These are phyloP conservation scores for Tardiomyces digboiensis DNA, from an alignment of 1,139 yeast species.

Conservation along the genomic window DNA sequence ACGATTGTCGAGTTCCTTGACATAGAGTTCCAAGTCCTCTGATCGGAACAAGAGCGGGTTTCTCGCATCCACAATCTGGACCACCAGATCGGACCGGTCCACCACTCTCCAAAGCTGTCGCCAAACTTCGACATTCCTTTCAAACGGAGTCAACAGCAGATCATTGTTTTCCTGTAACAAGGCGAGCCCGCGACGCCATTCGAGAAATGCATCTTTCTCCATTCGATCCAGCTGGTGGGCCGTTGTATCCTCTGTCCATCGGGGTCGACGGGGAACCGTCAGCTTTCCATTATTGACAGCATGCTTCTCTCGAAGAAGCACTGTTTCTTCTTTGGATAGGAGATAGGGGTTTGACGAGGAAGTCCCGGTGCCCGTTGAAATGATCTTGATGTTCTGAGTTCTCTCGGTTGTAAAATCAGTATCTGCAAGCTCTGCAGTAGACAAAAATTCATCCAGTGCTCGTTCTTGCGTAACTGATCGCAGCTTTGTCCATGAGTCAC, in stretches of 20 bases:
- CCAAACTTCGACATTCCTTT: conserved; percentile 97
- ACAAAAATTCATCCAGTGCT: conserved; percentile 87
- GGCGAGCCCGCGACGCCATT: conserved; percentile 91
- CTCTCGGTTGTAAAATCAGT: conserved; percentile 94
- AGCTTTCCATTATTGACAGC: conserved; percentile 67
- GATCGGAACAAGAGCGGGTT: conserved; percentile 89
- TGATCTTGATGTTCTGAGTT: conserved; percentile 73
- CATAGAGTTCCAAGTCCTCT: conserved; percentile 79
- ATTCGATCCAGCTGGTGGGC: conserved; percentile 72
- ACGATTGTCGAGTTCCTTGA: conserved; percentile 54
- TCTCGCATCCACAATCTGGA: conserved; percentile 97
- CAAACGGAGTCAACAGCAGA: conserved; percentile 88
- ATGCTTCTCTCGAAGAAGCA: conserved; percentile 53
- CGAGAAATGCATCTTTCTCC: conserved; percentile 84
- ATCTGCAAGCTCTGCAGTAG: conserved; percentile 92
- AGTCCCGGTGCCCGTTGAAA: conserved; percentile 23
- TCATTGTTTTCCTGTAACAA: conserved; percentile 72
- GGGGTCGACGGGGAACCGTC: conserved; percentile 93
- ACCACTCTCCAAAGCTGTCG: conserved; percentile 98
- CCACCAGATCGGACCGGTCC: conserved; percentile 88
- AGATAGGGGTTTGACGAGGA: conserved; percentile 43
- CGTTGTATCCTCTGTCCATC: conserved; percentile 68
- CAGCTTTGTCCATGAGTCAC: conserved; percentile 78
- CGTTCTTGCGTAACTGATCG: conserved; percentile 93
- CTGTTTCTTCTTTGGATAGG: conserved; percentile 59